Evolutionary conservation across 2,329 filamentous ascomycete species (phyloP).

Genomic region (Aspergillus quadrilineatus): DNA sequence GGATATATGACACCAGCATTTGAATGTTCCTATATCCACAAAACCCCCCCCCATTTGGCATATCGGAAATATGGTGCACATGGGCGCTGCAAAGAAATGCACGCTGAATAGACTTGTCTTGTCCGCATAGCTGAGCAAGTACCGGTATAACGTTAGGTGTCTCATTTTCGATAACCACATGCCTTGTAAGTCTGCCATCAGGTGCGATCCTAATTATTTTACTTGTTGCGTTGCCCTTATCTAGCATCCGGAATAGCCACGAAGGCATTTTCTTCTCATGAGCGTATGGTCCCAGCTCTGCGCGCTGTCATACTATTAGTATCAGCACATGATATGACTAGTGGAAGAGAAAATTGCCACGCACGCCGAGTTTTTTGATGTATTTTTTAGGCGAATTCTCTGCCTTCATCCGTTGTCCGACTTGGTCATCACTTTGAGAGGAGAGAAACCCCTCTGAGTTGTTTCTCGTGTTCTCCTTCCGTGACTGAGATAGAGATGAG

Average conservation of each 20-base stretch:
- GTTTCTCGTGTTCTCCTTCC: too few relatives aligned
- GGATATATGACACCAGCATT: conserved; percentile 79
- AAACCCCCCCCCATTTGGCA: conserved; percentile 81
- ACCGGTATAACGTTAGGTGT: conserved; percentile 59
- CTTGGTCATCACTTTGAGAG: background rate
- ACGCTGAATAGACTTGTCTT: conserved; percentile 63
- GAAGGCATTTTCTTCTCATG: conserved; percentile 73
- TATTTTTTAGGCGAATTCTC: conserved; percentile 3
- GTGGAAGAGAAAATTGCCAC: background rate
- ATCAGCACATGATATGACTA: background rate
- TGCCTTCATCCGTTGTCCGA: background rate
- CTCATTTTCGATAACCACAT: conserved; percentile 49
- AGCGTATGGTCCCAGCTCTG: conserved; percentile 69
- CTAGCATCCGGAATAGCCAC: conserved; percentile 64
- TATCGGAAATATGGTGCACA: conserved; percentile 77
- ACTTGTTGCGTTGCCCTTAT: conserved; percentile 57
- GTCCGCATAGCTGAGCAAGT: conserved; percentile 62
- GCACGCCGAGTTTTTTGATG: conserved; percentile 33
- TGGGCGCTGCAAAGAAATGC: conserved; percentile 77
- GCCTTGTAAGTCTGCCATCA: conserved; percentile 45
- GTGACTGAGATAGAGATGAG: background rate
- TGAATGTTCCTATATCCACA: conserved; percentile 96
- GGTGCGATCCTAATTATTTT: conserved; percentile 52
- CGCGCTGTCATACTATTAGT: conserved; percentile 43
- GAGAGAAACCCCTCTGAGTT: too few relatives aligned